Conservation (phyloP, 495 filamentous ascomycete species). For the Neurospora sp. region DNA sequence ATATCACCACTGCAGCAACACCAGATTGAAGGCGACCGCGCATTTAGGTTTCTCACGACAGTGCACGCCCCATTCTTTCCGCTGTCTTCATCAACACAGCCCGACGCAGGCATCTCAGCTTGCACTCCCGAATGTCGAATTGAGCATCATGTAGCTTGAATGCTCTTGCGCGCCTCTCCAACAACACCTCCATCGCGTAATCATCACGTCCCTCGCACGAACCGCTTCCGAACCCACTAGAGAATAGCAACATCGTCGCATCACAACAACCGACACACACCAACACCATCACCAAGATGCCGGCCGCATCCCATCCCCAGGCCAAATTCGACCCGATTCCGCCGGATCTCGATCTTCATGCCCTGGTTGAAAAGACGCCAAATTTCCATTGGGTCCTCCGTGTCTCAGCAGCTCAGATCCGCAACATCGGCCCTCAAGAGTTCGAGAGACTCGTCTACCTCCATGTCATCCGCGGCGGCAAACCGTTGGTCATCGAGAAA, state of each 20-base stretch:
- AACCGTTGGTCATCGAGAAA: conserved; percentile 80
- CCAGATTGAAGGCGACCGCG: not conserved
- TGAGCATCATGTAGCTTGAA: not conserved
- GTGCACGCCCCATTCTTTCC: not conserved
- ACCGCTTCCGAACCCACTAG: not conserved
- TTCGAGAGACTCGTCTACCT: conserved; percentile 73
- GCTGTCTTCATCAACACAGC: not conserved
- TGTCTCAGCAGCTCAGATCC: conserved; percentile 64
- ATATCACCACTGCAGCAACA: not conserved
- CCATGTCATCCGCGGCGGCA: conserved; percentile 73
- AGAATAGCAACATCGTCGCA: not conserved
- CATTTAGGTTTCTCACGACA: not conserved
- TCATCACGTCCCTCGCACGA: not conserved
- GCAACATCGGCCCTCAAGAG: conserved; percentile 55
- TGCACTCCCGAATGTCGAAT: not conserved
- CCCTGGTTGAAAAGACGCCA: conserved; percentile 61
- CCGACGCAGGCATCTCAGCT: not conserved
- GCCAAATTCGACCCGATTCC: conserved; percentile 77
- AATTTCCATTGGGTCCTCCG: conserved; percentile 77
- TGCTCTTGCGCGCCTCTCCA: not conserved
- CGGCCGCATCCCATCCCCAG: conserved; percentile 52
- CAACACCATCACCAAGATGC: conserved; percentile 42
- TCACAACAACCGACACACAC: not conserved
- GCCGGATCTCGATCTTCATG: conserved; percentile 65
- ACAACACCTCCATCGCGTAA: not conserved